These are phyloP conservation scores for Hypomontagnella submonticulosa DNA, from an alignment of 495 filamentous ascomycete species.

Conservation along the genomic window DNA sequence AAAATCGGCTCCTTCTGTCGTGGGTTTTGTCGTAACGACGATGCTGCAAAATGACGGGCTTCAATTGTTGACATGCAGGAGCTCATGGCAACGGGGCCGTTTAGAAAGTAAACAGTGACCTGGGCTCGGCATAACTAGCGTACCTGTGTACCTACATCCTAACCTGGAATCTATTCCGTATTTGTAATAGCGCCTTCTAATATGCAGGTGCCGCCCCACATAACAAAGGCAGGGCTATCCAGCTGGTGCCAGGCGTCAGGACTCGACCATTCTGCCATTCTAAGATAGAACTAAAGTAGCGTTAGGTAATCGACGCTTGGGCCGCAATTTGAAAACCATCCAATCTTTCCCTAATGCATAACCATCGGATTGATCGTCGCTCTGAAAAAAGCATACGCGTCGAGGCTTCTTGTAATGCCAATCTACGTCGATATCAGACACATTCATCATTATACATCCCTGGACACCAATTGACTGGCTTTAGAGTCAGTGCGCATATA, in stretches of 20 bases:
- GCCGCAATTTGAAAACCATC: constrained; percentile 16
- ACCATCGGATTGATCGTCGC: background rate
- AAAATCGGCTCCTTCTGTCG: constrained; percentile 17
- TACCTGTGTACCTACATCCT: constrained; percentile 1
- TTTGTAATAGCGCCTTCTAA: no score
- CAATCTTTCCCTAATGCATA: constrained; percentile 3
- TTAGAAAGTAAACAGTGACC: constrained; percentile 39
- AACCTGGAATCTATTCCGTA: background rate
- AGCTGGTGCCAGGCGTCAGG: no score
- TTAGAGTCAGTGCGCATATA: background rate
- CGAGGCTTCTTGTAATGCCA: constrained; percentile 26
- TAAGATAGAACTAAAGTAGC: no score
- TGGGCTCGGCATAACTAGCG: constrained; percentile 16
- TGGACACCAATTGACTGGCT: constrained; percentile 16
- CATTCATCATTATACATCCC: constrained; percentile 7
- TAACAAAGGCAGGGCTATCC: no score
- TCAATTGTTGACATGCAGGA: constrained; percentile 41
- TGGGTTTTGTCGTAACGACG: constrained; percentile 21
- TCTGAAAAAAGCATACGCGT: constrained; percentile 28
- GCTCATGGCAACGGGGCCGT: constrained; percentile 35
- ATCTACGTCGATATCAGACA: constrained; percentile 12
- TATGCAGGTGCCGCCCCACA: no score
- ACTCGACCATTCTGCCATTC: no score
- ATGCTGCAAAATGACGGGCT: constrained; percentile 23
- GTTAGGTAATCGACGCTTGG: constrained; percentile 14